Evolutionary conservation across 352 stramenopile species (phyloP), one percentile per base, ranked within the genome.

Genomic region (Phytopythium kandeliae): DNA sequence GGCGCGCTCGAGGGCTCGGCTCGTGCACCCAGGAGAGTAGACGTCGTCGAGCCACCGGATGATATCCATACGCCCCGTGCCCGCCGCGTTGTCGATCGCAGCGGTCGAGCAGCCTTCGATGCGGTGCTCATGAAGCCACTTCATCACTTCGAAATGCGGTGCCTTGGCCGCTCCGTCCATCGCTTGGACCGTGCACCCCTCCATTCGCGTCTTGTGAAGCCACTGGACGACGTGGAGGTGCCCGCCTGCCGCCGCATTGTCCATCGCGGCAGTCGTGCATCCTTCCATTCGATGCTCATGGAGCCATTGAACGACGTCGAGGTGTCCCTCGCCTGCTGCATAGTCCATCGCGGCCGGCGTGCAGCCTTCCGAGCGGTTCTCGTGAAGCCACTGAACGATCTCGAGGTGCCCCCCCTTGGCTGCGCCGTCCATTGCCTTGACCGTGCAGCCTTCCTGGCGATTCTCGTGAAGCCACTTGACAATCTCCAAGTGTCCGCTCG

Each of bases 161-260:
- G 10, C 21, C 10, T n/a, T n/a, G 9, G 36, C 42, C 19, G 48
- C 55, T 24, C 40, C n/a, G 35, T 56, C 48, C 25, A 46, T 51
- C 9, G 45, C 35, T 2, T 10, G 17, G 15, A 58, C 50, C 5
- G 55, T 64, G 30, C 55, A 71, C 21, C 60, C 58, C 48, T 72
- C 58, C 0, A n/a, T 30, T 26, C 62, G 54, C 12, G 72, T 51
- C 15, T 40, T 21, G 30, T 75, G 57, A 1, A 78, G 59, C 35
- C 55, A 78, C 50, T 69, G 19, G 46, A 78, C 57, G 21, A 72
- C 52, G 0, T 59, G 54, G 26, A 71, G 40, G 37, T 66, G 61
- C 1, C 63, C 66, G 31, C 46, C 24, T 8, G 25, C 24, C 3
- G 48, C 55, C 0, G 47, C 48, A 2, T 33, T 41, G 10, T 35